These are phyloP conservation scores for Geotrichum candidum DNA, from an alignment of 1,139 yeast species.

Conservation along the genomic window DNA sequence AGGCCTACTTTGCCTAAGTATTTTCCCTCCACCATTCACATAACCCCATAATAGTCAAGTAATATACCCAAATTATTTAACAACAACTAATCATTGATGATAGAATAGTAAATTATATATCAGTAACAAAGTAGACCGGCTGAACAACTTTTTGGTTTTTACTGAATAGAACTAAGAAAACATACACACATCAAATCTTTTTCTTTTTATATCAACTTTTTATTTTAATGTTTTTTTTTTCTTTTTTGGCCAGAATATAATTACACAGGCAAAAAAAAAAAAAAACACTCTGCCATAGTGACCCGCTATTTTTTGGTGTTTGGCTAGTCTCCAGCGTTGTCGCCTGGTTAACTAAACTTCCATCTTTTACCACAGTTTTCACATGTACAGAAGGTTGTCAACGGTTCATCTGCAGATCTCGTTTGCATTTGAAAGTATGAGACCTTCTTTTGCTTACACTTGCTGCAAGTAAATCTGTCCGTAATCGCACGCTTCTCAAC, in stretches of 20 bases:
- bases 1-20: background rate
- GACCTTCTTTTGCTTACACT: constrained; percentile 94
- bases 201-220: background rate
- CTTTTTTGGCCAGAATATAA: background rate
- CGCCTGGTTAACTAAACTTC: constrained; percentile 53
- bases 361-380: constrained; percentile 96
- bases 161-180: background rate
- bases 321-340: background rate
- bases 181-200: background rate
- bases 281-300: background rate
- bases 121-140: background rate
- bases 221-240: background rate
- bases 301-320: background rate
- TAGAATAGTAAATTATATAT: background rate
- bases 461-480: constrained; percentile 94
- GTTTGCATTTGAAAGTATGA: constrained; percentile 97
- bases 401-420: constrained; percentile 96
- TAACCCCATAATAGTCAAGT: too few species aligned
- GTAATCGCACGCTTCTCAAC: constrained; percentile 93
- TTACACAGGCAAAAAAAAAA: background rate
- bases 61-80: background rate
- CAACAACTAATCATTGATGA: background rate
- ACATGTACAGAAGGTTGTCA: constrained; percentile 96
- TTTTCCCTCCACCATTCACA: background rate
- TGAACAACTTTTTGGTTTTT: background rate